A percentile compares a stretch with the other conserved stretches of the same genome.
These are phyloP conservation scores for Areca catechu DNA, from an alignment of 176 grass and related monocot species.

Conservation along the genomic window DNA sequence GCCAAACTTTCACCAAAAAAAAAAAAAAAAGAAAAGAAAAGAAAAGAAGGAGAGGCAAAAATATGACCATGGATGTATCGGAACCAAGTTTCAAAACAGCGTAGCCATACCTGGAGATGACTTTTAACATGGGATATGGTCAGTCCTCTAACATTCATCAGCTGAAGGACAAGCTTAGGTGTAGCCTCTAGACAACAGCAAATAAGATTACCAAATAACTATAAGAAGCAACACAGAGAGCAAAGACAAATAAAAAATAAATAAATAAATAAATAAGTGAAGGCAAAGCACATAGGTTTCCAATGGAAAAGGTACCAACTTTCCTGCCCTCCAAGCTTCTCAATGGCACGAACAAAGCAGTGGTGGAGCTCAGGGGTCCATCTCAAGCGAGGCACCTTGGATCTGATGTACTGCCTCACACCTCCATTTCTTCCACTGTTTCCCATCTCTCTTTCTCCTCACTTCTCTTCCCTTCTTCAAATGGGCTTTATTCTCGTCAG, in stretches of 20 bases:
- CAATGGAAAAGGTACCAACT: conserved; percentile 32
- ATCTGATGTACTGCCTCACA: conserved; percentile 80
- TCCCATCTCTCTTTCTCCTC: conserved; percentile 16
- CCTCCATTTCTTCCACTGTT: conserved; percentile 36
- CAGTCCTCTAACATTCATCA: conserved; percentile 68
- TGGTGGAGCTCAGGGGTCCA: conserved; percentile 85
- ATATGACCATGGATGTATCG: not conserved
- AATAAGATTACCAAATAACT: not conserved
- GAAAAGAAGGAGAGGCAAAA: not conserved
- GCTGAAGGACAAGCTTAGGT: conserved; percentile 68
- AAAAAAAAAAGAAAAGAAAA: not conserved
- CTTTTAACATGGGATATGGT: conserved; percentile 98
- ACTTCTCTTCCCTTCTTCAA: not conserved
- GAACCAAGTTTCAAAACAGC: too few relatives aligned
- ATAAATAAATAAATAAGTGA: too few relatives aligned
- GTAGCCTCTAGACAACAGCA: conserved; percentile 47
- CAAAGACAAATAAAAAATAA: not conserved
- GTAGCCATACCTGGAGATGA: conserved; percentile 64
- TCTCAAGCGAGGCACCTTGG: conserved; percentile 54
- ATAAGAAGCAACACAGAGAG: not conserved
- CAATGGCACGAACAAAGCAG: conserved; percentile 65
- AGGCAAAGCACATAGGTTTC: too few relatives aligned
- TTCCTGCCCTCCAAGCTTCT: conserved; percentile 62
- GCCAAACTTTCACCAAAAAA: not conserved
- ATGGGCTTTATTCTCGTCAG: too few relatives aligned